Percentiles rank a stretch among this genome's conserved stretches.
phyloP scores from a whole-genome alignment of 805 yeast genomes.

The Candida corydali region DNA sequence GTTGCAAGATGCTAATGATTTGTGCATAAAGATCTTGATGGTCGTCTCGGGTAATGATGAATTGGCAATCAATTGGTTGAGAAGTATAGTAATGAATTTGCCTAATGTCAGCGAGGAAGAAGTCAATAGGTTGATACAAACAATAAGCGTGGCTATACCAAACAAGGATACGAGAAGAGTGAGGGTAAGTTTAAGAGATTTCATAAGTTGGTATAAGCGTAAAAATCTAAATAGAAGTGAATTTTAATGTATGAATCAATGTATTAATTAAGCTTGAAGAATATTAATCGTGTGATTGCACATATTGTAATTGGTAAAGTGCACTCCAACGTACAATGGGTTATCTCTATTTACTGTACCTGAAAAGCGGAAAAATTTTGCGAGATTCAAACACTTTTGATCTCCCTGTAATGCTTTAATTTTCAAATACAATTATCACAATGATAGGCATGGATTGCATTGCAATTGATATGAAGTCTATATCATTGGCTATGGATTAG shows the following conservation, averaged over 20 bases:
- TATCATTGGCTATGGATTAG: no score
- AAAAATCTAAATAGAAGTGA: slow-evolving; percentile 52
- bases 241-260: slow-evolving; percentile 11
- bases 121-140: slow-evolving; percentile 53
- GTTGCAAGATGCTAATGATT: slow-evolving; percentile 70
- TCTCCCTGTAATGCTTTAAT: no score
- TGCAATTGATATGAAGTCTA: no score
- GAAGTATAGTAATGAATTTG: slow-evolving; percentile 48
- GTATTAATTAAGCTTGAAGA: neutral
- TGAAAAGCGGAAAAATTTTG: no score
- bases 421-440: no score
- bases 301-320: no score
- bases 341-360: no score
- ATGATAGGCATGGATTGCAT: no score
- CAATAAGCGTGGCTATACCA: slow-evolving; percentile 56
- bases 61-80: slow-evolving; percentile 56
- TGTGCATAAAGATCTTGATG: slow-evolving; percentile 59
- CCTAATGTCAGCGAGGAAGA: slow-evolving; percentile 71
- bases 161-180: slow-evolving; percentile 72
- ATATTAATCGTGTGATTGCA: neutral
- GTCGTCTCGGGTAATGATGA: slow-evolving; percentile 41
- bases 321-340: no score
- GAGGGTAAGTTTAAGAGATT: slow-evolving; percentile 68
- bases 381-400: no score
- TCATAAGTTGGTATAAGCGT: slow-evolving; percentile 77